Evolutionary conservation across 192 early-diverging fungal genomes (phyloP), one percentile per base, ranked within the genome.

Genomic region (Backusella macrospora): DNA sequence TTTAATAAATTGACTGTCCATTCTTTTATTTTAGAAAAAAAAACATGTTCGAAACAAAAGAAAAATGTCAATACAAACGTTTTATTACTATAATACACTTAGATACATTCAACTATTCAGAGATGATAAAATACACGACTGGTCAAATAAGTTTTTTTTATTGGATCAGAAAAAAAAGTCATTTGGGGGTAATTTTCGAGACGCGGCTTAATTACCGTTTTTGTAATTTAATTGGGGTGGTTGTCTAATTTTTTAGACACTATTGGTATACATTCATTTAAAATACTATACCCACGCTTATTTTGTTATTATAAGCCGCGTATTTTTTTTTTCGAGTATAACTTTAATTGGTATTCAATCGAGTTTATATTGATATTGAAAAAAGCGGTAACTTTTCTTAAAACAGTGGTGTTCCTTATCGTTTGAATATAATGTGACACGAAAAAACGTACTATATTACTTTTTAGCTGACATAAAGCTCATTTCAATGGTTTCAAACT

Each of bases 161-260:
- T 52, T 52, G 49, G 49, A 52, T 52, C 49, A 52, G n/a, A 21
- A 52, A 52, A 52, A 18, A 52, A 52, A 52, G 18, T n/a, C 47
- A 49, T 15, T 49, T 49, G 47, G 47, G 47, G 47, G n/a, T 15
- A 6, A 15, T 49, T 49, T 49, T n/a, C 7, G 15, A 49, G 47
- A 49, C 47, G 47, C 47, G 47, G 47, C 47, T 49, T 49, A 15
- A 15, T 15, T 49, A n/a, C 47, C 47, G 16, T 49, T 49, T 49
- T 49, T 49, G 47, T 49, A 49, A 49, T n/a, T n/a, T 8, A 34
- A 52, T 52, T 52, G 49, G 49, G 49, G 48, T 52, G 48, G 49
- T 18, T 52, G 49, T 52, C 49, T 52, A 52, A 18, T 18, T 52
- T 16, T 52, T 18, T 8, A 52, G 48, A 52, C 48, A 52, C 18